phyloP scores from a whole-genome alignment of 164 flowering plant genomes.

The Sextonia rubra region DNA sequence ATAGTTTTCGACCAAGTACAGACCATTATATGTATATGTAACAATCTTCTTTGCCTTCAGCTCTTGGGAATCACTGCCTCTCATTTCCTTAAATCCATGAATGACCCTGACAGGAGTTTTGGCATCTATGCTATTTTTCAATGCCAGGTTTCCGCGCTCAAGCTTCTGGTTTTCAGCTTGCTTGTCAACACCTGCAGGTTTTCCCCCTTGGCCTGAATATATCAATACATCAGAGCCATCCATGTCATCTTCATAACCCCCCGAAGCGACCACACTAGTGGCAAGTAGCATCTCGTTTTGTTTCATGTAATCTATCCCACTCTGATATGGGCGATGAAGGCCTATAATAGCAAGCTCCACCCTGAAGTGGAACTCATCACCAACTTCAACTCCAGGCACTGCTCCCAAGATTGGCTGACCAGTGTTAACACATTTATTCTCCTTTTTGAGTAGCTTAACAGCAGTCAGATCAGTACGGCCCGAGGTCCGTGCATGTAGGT shows the following conservation, averaged over 20 bases:
- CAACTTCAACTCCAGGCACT: slow-evolving; percentile 91
- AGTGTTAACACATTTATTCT: slow-evolving; percentile 44
- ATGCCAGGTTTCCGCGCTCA: slow-evolving; percentile 69
- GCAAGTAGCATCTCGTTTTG: slow-evolving; percentile 37
- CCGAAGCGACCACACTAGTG: slow-evolving; percentile 75
- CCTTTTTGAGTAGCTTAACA: slow-evolving; percentile 38
- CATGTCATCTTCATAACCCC: slow-evolving; percentile 60
- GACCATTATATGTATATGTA: slow-evolving; percentile 69
- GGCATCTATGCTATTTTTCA: slow-evolving; percentile 47
- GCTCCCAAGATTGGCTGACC: slow-evolving; percentile 49
- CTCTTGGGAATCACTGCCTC: slow-evolving; percentile 28
- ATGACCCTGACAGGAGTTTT: slow-evolving; percentile 71
- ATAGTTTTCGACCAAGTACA: slow-evolving; percentile 53
- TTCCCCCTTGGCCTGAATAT: slow-evolving; percentile 74
- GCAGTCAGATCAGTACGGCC: slow-evolving; percentile 50
- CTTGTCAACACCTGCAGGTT: slow-evolving; percentile 32
- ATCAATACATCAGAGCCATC: slow-evolving; percentile 44
- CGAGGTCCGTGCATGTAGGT: background rate
- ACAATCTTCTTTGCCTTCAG: slow-evolving; percentile 25
- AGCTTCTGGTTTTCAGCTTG: slow-evolving; percentile 70
- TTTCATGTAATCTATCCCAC: slow-evolving; percentile 70
- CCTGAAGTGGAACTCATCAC: slow-evolving; percentile 84
- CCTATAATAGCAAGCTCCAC: slow-evolving; percentile 77
- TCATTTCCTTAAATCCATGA: slow-evolving; percentile 54
- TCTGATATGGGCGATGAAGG: slow-evolving; percentile 63